A percentile compares a stretch with the other conserved stretches of the same genome.
phyloP scores from a whole-genome alignment of 116 monocot species.

The Papilionanthe hybrid region DNA sequence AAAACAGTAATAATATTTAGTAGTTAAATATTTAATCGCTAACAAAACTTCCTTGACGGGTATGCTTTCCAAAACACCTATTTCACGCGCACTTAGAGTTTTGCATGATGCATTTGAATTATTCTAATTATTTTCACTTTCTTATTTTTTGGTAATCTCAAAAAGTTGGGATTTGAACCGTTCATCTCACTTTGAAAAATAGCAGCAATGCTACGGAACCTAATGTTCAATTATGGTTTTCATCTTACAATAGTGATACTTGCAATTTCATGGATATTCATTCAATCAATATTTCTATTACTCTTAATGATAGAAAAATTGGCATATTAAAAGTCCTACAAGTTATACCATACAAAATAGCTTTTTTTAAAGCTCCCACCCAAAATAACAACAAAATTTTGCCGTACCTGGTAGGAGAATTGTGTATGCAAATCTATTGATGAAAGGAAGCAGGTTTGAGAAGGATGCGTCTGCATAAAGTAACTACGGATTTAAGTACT shows the following conservation, averaged over 20 bases:
- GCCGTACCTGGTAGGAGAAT: constrained; percentile 79
- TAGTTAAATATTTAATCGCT: background rate
- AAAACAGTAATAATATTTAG: background rate
- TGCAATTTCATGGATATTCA: background rate
- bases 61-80: background rate
- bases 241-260: background rate
- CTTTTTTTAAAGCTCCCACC: background rate
- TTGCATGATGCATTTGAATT: background rate
- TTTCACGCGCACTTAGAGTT: background rate
- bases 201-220: background rate
- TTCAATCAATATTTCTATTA: background rate
- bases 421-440: constrained; percentile 90
- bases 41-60: background rate
- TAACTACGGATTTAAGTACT: background rate
- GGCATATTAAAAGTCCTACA: background rate
- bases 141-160: no score
- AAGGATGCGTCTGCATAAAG: constrained; percentile 77
- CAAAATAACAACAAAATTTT: background rate
- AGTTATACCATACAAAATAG: background rate
- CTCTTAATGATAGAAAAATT: background rate
- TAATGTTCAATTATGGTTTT: background rate
- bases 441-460: constrained; percentile 91
- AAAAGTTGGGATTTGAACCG: no score
- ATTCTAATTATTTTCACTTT: background rate
- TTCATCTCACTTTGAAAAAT: background rate